Evolutionary conservation across 179 eudicot species (phyloP).

Genomic region (Heliamphora pulchella): DNA sequence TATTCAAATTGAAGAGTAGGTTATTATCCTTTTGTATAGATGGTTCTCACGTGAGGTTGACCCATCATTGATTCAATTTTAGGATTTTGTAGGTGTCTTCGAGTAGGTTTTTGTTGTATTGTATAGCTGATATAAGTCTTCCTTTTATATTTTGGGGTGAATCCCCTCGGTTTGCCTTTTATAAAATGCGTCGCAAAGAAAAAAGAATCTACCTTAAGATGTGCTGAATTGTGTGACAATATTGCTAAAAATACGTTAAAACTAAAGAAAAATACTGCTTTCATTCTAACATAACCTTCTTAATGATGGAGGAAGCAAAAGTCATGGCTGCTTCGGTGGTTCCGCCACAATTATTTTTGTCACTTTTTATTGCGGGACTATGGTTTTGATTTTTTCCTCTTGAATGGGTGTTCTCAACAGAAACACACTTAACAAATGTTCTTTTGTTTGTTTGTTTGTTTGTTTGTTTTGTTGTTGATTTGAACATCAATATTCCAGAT

Average conservation of each 20-base stretch:
- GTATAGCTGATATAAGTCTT: slow-evolving; percentile 1
- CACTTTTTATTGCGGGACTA: background rate
- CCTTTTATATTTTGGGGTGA: background rate
- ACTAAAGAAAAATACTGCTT: background rate
- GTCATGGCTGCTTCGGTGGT: background rate
- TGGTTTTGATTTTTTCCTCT: background rate
- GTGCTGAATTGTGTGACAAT: background rate
- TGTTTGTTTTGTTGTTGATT: background rate
- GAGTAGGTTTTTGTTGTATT: background rate
- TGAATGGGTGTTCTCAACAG: background rate
- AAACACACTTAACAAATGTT: background rate
- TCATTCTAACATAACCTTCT: background rate
- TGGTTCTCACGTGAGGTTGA: background rate
- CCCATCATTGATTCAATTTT: background rate
- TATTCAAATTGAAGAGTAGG: background rate
- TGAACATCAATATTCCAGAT: background rate
- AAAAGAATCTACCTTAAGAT: background rate
- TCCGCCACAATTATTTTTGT: background rate
- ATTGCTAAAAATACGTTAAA: background rate
- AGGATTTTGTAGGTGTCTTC: background rate
- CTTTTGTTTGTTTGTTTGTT: too few relatives aligned
- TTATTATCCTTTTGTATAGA: background rate
- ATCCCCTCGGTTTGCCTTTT: background rate
- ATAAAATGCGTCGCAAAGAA: background rate
- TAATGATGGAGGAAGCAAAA: background rate